Percentiles rank a stretch among this genome's conserved stretches.
phyloP scores from a whole-genome alignment of 108 stramenopile species.

The Aurantiochytrium sp. region DNA sequence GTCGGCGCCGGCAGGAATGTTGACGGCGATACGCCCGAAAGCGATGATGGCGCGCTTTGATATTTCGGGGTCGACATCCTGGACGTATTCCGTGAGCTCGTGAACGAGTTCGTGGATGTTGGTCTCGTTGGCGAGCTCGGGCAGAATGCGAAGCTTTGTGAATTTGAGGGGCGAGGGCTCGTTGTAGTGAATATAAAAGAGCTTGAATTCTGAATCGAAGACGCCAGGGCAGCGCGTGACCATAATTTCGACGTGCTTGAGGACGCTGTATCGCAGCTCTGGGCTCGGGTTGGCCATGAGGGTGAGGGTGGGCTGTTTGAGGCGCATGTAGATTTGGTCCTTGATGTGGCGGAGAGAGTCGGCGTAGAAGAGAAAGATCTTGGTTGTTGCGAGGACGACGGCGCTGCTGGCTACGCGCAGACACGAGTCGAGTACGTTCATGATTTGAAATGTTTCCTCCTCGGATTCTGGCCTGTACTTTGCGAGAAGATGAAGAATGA shows the following conservation, averaged over 20 bases:
- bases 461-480: conserved; percentile 79
- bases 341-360: conserved; percentile 70
- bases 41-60: conserved; percentile 75
- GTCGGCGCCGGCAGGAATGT: conserved; percentile 67
- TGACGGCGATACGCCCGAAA: conserved; percentile 74
- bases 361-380: conserved; percentile 76
- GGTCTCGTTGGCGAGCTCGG: conserved; percentile 73
- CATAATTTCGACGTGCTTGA: conserved; percentile 86
- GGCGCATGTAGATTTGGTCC: conserved; percentile 73
- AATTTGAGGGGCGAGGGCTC: conserved; percentile 91
- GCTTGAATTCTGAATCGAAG: conserved; percentile 93
- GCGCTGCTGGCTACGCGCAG: conserved; percentile 81
- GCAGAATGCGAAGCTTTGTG: conserved; percentile 78
- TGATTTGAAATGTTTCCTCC: conserved; percentile 82
- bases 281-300: conserved; percentile 69
- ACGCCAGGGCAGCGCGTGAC: conserved; percentile 79
- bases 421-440: conserved; percentile 98
- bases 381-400: conserved; percentile 84
- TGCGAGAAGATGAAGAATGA: conserved; percentile 83
- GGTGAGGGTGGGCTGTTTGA: conserved; percentile 91
- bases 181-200: conserved; percentile 87
- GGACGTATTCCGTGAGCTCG: conserved; percentile 85
- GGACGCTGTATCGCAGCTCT: conserved; percentile 75
- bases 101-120: conserved; percentile 85
- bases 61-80: conserved; percentile 67